Base-by-base conservation (phyloP, 2,329 filamentous ascomycete genomes). In the Cladosporium sp. region DNA sequence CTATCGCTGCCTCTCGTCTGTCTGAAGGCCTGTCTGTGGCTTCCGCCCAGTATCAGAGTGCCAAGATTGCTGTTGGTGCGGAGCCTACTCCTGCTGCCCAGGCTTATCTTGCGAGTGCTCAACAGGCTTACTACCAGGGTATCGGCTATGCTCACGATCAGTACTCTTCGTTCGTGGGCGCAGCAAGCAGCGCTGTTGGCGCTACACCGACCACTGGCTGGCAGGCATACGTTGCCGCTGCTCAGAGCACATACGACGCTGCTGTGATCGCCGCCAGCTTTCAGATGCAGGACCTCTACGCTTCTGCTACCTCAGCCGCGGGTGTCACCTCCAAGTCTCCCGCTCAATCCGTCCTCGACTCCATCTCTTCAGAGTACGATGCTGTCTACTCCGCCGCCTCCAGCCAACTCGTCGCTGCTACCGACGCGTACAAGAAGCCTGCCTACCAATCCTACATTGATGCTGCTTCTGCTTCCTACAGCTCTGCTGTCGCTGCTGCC, bases 61-160 rank as follows among this genome's bases (percentile, higher is more conserved):
- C 88, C n/a, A 88, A 89, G 76, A 82, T 87, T 63, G 88, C 87
- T 30, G 81, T 90, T 48, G 86, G 88, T 23, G 83, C 87, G 16
- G 85, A 88, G 48, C 85, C 88, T 1, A 88, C 89, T 1, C 79
- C 81, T 30, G 80, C 83, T 75, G 69, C 87, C 78, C 69, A 86
- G 71, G 76, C 82, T 74, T 76, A 84, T 76, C 67, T 89, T 80
- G 77, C 89, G 79, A 81, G 85, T 83, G 79, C 86, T 80, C 74
- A 86, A 82, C 74, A 88, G 83, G 80, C 89, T 65, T 94, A 94
- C 77, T 93, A 92, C 71, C 89, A 92, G 68, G 91, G 89, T 13
- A 78, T 95, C 26, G 92, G 92, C 30, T 77, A 92, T 53, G 92
- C 92, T 0, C 90, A 96, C 72, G 91, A 88, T 51, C 87, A 89